Conservation (phyloP, 2,329 filamentous ascomycete species). For the Nemania sp. region DNA sequence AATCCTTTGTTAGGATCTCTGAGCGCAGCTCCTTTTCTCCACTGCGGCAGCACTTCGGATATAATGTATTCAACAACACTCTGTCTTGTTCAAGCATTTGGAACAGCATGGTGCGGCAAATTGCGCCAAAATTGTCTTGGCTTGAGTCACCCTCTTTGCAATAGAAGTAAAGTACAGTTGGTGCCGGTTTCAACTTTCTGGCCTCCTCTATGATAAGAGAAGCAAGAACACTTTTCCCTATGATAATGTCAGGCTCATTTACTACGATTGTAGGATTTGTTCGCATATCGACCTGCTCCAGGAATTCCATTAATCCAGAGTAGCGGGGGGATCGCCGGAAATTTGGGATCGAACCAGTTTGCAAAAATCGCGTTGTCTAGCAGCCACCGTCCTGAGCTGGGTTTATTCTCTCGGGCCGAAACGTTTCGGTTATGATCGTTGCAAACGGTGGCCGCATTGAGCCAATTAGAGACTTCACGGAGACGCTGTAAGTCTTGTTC, state of each 20-base stretch:
- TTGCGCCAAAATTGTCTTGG: conserved; percentile 31
- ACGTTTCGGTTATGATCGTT: conserved; percentile 7
- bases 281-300: conserved; percentile 30
- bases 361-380: conserved; percentile 20
- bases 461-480: conserved; percentile 17
- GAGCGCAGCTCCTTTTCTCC: conserved; percentile 9
- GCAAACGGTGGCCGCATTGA: conserved; percentile 13
- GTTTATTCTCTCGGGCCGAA: conserved; percentile 18
- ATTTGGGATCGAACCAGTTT: conserved; percentile 29
- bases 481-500: conserved; percentile 2
- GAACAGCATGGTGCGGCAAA: conserved; percentile 26
- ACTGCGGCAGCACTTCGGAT: conserved; percentile 19
- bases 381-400: conserved; percentile 32
- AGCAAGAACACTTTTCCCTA: conserved; percentile 42
- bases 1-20: conserved; percentile 26
- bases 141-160: conserved; percentile 34
- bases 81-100: conserved; percentile 20
- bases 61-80: conserved; percentile 19
- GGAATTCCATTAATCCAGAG: conserved; percentile 35
- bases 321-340: conserved; percentile 24
- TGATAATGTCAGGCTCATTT: not conserved
- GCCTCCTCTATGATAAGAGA: conserved; percentile 38
- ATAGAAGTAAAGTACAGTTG: conserved; percentile 38
- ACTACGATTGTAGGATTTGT: not conserved
- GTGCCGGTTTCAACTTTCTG: conserved; percentile 13